These are phyloP conservation scores for Microdochium bolleyi DNA, from an alignment of 2,329 filamentous ascomycete genomes.

Conservation along the genomic window DNA sequence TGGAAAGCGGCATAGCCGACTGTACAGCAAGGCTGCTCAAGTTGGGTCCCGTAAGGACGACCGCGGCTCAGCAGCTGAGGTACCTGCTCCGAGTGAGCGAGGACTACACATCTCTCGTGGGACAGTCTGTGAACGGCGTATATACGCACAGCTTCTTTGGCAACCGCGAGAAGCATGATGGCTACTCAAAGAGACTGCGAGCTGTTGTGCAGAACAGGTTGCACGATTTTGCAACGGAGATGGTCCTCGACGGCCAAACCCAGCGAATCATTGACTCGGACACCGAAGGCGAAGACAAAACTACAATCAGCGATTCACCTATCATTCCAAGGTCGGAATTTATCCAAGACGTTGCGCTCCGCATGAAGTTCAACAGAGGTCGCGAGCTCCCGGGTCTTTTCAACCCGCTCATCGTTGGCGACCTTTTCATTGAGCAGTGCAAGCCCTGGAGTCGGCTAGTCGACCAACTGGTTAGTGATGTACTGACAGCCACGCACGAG, in stretches of 20 bases:
- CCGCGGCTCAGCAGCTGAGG: constrained; percentile 34
- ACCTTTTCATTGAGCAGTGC: constrained; percentile 54
- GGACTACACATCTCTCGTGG: constrained; percentile 33
- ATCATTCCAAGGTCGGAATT: constrained; percentile 24
- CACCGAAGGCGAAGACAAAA: constrained; percentile 3
- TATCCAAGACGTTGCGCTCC: constrained; percentile 27
- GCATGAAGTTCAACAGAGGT: constrained; percentile 34
- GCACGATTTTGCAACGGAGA: constrained; percentile 30
- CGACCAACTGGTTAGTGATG: constrained; percentile 34
- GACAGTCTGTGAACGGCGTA: constrained; percentile 37
- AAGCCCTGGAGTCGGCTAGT: constrained; percentile 42
- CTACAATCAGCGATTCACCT: background rate
- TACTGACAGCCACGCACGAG: constrained; percentile 34
- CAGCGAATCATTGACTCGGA: constrained; percentile 16
- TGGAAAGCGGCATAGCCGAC: constrained; percentile 23
- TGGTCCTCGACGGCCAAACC: constrained; percentile 10
- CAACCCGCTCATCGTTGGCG: constrained; percentile 48
- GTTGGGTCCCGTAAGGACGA: constrained; percentile 40
- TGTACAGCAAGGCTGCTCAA: constrained; percentile 28
- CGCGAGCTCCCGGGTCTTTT: constrained; percentile 54
- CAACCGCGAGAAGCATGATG: constrained; percentile 15
- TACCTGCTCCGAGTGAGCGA: constrained; percentile 38
- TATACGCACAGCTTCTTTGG: constrained; percentile 46
- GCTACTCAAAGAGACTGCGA: constrained; percentile 37
- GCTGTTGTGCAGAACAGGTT: constrained; percentile 45